Evolutionary conservation across 2,329 filamentous ascomycete genomes (phyloP).

Genomic region (Verticillium albo-atrum): DNA sequence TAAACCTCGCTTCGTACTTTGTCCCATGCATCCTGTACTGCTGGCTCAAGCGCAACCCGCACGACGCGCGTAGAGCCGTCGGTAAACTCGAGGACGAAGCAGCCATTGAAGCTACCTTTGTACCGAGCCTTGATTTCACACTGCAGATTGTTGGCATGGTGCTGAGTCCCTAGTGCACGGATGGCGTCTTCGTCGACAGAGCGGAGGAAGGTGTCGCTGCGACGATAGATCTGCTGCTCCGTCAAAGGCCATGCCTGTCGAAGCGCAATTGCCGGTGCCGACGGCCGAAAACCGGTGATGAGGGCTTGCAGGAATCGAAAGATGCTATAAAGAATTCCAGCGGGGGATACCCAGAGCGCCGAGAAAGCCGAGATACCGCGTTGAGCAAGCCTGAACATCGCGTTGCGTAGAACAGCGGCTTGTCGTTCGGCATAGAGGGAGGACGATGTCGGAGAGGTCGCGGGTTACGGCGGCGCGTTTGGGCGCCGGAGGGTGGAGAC

Average conservation of each 20-base stretch:
- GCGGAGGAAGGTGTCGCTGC: constrained; percentile 4
- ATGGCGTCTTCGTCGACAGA: constrained; percentile 9
- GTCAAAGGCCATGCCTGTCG: not conserved
- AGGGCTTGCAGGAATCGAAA: not conserved
- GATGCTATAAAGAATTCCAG: not conserved
- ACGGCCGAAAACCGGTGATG: not conserved
- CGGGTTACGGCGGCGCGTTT: too few relatives aligned
- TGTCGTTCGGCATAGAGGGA: not conserved
- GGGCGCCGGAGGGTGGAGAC: too few relatives aligned
- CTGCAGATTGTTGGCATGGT: constrained; percentile 2
- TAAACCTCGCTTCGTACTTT: constrained; percentile 13
- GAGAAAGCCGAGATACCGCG: not conserved
- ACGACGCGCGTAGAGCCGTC: constrained; percentile 8
- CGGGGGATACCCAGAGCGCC: not conserved
- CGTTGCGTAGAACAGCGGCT: not conserved
- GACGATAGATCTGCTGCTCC: not conserved
- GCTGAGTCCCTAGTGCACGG: constrained; percentile 8
- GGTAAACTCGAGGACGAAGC: constrained; percentile 11
- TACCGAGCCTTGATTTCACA: constrained; percentile 4
- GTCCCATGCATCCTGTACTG: constrained; percentile 8
- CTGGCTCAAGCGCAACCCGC: constrained; percentile 11
- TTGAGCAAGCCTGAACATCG: not conserved
- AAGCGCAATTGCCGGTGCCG: not conserved
- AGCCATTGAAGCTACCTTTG: constrained; percentile 13
- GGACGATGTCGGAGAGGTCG: too few relatives aligned